Conservation (phyloP, 2,329 filamentous ascomycete species). For the Alternaria hordeiaustralica region DNA sequence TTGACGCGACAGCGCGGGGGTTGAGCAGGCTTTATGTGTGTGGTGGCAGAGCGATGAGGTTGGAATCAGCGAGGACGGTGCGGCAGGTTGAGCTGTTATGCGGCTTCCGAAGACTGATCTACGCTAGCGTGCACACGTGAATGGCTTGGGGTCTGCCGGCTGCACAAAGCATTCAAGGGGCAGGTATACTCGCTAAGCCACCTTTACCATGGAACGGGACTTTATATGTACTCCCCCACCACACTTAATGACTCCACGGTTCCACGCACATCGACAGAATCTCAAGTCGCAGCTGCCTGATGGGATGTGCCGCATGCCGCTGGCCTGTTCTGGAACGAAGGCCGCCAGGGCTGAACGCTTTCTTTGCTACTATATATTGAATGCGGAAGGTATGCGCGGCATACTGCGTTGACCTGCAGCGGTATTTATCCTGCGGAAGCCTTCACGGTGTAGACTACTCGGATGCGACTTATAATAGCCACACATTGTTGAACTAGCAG, state of each 20-base stretch:
- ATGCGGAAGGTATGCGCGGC: background rate
- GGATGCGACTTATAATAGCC: background rate
- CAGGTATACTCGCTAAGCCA: slow-evolving; percentile 2
- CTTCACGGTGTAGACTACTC: too few relatives aligned
- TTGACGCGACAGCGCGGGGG: background rate
- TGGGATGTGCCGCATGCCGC: background rate
- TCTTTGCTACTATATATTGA: background rate
- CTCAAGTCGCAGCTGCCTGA: background rate
- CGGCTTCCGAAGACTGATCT: slow-evolving; percentile 6
- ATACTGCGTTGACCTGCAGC: background rate
- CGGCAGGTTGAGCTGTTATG: background rate
- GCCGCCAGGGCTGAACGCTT: background rate
- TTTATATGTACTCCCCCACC: background rate
- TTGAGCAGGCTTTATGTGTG: background rate
- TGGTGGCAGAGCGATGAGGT: background rate
- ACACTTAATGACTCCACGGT: slow-evolving; percentile 1
- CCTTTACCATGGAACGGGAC: slow-evolving; percentile 1
- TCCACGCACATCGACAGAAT: background rate
- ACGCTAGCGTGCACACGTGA: slow-evolving; percentile 14
- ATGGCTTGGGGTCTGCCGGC: slow-evolving; percentile 2
- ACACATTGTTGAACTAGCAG: background rate
- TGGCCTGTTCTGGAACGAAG: background rate
- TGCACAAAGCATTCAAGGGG: slow-evolving; percentile 6
- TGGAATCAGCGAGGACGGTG: background rate
- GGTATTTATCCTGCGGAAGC: too few relatives aligned